phyloP scores from a whole-genome alignment of 1,139 yeast genomes.

The Sugiyamaella grinbergsii region DNA sequence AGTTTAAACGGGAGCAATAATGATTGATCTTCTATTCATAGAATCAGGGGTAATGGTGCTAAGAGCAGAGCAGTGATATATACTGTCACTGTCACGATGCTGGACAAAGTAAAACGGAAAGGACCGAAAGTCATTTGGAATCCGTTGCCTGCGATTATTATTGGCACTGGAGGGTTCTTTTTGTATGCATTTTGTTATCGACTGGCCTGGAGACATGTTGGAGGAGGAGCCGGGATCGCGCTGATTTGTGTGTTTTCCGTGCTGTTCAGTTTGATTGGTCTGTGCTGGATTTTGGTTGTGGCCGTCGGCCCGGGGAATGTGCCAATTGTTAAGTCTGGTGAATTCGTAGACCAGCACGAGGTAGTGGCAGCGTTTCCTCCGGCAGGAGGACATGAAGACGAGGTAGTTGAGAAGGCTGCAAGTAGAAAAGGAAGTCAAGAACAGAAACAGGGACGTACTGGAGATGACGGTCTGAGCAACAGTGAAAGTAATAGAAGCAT shows the following conservation, averaged over 20 bases:
- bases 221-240: constrained; percentile 39
- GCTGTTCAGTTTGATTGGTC: constrained; percentile 27
- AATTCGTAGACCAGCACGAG: neutral
- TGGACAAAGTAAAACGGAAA: neutral
- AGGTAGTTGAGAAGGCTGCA: too few relatives aligned
- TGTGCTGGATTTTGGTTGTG: constrained; percentile 35
- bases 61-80: too few relatives aligned
- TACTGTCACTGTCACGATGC: neutral
- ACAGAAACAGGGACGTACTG: too few relatives aligned
- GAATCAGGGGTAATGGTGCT: neutral
- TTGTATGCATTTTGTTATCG: constrained; percentile 42
- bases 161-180: constrained; percentile 39
- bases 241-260: constrained; percentile 35
- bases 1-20: too few relatives aligned
- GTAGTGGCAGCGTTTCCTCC: too few relatives aligned
- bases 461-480: too few relatives aligned
- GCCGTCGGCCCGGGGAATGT: constrained; percentile 44
- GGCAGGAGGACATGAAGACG: too few relatives aligned
- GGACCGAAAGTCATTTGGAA: neutral
- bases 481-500: neutral
- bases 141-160: constrained; percentile 31
- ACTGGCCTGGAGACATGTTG: constrained; percentile 40
- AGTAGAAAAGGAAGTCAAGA: too few relatives aligned
- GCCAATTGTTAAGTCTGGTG: neutral
- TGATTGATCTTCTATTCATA: too few relatives aligned